Evolutionary conservation across 768 basidiomycete species (phyloP).

Genomic region (Suillus fuscotomentosus): DNA sequence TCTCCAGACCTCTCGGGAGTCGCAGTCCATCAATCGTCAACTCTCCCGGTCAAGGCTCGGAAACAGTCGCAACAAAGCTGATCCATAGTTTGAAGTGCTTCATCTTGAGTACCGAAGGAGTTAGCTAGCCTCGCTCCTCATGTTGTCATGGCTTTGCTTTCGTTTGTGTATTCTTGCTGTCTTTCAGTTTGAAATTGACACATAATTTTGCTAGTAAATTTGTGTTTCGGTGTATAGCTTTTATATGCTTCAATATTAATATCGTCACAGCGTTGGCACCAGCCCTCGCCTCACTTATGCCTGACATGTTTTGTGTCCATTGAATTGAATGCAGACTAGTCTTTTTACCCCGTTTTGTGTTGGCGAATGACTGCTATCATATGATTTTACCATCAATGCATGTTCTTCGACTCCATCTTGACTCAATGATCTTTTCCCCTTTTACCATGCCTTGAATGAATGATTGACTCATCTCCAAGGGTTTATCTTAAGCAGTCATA

Average conservation of each 20-base stretch:
- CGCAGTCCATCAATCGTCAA: constrained; percentile 19
- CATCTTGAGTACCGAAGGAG: background rate
- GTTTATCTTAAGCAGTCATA: too few species aligned
- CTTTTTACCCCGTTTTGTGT: too few species aligned
- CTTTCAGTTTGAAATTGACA: background rate
- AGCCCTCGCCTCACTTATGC: too few species aligned
- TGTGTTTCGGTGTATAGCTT: background rate
- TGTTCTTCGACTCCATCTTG: too few species aligned
- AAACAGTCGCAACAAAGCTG: constrained; percentile 21
- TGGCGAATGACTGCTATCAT: too few species aligned
- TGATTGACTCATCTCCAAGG: too few species aligned
- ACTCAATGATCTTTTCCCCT: too few species aligned
- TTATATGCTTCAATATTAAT: background rate
- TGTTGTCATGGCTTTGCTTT: background rate
- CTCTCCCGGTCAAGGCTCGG: constrained; percentile 27
- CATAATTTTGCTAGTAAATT: background rate
- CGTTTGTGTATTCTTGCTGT: constrained; percentile 1
- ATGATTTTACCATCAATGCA: too few species aligned
- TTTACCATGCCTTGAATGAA: too few species aligned
- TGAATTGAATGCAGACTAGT: too few species aligned
- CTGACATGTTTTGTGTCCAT: too few species aligned
- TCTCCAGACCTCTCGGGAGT: constrained; percentile 13
- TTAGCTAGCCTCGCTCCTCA: background rate
- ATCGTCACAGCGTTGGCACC: too few species aligned
- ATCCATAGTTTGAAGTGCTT: constrained; percentile 20